Evolutionary conservation across 176 grass and related monocot species (phyloP).

Genomic region (Bothriochloa decipiens): DNA sequence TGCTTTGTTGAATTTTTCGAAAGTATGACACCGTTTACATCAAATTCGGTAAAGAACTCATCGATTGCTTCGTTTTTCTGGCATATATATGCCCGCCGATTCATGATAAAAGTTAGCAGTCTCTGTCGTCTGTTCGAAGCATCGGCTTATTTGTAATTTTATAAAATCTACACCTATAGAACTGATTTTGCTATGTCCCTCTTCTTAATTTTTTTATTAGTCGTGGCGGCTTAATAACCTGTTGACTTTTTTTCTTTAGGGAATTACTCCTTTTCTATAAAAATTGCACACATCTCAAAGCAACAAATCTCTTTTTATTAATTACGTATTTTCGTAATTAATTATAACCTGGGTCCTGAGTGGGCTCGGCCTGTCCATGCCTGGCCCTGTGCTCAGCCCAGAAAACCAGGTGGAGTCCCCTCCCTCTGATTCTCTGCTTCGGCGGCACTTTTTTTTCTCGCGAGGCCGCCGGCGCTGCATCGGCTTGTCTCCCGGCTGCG

Average conservation of each 20-base stretch:
- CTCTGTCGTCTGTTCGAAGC: background rate
- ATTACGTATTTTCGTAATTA: too few relatives aligned
- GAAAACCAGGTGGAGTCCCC: too few relatives aligned
- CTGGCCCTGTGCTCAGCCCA: too few relatives aligned
- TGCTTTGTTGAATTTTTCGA: background rate
- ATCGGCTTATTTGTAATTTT: background rate
- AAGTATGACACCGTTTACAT: background rate
- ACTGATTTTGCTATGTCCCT: background rate
- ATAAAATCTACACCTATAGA: background rate
- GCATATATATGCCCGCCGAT: background rate
- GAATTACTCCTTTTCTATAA: too few relatives aligned
- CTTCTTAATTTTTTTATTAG: slow-evolving; percentile 16
- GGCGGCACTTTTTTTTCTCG: too few relatives aligned
- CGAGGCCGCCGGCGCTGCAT: too few relatives aligned
- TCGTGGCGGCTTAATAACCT: slow-evolving; percentile 4
- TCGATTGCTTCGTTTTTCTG: background rate
- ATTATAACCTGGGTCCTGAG: too few relatives aligned
- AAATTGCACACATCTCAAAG: too few relatives aligned
- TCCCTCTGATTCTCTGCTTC: too few relatives aligned
- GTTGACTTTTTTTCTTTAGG: background rate
- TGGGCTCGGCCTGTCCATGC: too few relatives aligned
- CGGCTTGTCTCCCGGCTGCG: too few relatives aligned
- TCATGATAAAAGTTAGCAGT: background rate
- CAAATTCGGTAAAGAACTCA: background rate
- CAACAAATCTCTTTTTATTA: too few relatives aligned